Percentiles rank a stretch among this genome's conserved stretches.
Conservation (phyloP, 352 stramenopile species). For the Phytopythium mirpurense region DNA sequence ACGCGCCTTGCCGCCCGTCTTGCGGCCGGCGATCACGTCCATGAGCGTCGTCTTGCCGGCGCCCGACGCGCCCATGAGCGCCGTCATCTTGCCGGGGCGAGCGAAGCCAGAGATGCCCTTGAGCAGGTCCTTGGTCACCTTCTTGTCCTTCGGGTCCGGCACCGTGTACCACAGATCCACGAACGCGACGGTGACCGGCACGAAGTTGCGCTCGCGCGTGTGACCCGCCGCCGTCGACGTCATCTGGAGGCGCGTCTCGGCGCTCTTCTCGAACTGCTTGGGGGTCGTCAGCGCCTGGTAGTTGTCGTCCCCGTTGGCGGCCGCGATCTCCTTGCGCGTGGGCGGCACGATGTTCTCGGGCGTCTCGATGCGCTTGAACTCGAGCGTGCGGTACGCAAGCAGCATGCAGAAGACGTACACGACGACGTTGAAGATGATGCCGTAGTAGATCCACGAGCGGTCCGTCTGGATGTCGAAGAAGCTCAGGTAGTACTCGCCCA, state of each 20-base stretch:
- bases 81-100: conserved; percentile 44
- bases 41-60: conserved; percentile 83
- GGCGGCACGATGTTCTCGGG: conserved; percentile 13
- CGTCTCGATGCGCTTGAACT: conserved; percentile 25
- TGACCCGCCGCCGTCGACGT: background rate
- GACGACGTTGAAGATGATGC: conserved; percentile 29
- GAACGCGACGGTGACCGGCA: conserved; percentile 32
- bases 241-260: conserved; percentile 4
- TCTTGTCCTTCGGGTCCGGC: conserved; percentile 18
- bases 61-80: conserved; percentile 52
- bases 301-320: conserved; percentile 1
- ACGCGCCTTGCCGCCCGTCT: conserved; percentile 61
- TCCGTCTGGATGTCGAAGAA: conserved; percentile 30
- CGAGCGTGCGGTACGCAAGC: conserved; percentile 25
- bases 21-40: conserved; percentile 88
- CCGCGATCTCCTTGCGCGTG: conserved; percentile 10
- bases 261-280: conserved; percentile 8
- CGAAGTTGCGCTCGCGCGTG: conserved; percentile 17
- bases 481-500: conserved; percentile 33
- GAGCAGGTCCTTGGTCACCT: conserved; percentile 51
- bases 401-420: conserved; percentile 30
- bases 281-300: conserved; percentile 12
- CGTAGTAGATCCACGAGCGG: conserved; percentile 23
- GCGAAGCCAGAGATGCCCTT: conserved; percentile 60
- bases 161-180: conserved; percentile 39